Evolutionary conservation across 2,329 filamentous ascomycete genomes (phyloP), one percentile per base, ranked within the genome.

Genomic region (Leptographium flavum): DNA sequence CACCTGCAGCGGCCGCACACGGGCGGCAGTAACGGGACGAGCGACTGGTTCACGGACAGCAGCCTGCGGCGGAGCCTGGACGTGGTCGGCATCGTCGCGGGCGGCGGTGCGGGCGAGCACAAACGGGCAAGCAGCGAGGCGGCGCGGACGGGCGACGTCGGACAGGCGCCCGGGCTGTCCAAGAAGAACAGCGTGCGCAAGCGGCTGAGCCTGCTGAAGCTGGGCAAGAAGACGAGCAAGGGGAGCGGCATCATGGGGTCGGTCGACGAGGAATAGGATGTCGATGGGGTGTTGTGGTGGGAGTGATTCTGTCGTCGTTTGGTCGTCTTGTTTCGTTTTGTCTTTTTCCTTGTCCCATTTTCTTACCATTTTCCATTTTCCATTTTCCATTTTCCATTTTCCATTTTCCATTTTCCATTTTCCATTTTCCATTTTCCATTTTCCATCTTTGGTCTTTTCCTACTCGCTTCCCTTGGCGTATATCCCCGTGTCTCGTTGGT

Each of bases 191-290:
- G 79, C 47, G 74, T 93, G 52, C 78, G 81, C 63, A 90, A 87
- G 65, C 67, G 87, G 56, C 69, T 93, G 52, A 92, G 84, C 59
- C 68, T 87, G 55, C 68, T 93, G 56, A 84, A 82, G 59, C 70
- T 87, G 42, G 80, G 82, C 27, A 81, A 79, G 59, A 86, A 83
- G 64, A 67, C 66, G 39, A 77, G 73, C 57, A 80, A 76, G 59
- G 65, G 60, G 41, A 68, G 60, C 49, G 67, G 61, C 25, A 56
- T 63, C 49, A 75, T 76, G 72, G 66, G 66, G 44, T 71, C 70
- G 51, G 58, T 77, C 50, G 67, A 74, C 45, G 73, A 77, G 57
- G 73, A 76, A 59, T 73, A n/a, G n/a, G n/a, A n/a, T n/a, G n/a
- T n/a, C n/a, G 65, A 63, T 17, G 17, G 5, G 21, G 3, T 23